A percentile compares a stretch with the other conserved stretches of the same genome.
Conservation (phyloP, 2,329 filamentous ascomycete genomes). For the Colletotrichum eremochloae region DNA sequence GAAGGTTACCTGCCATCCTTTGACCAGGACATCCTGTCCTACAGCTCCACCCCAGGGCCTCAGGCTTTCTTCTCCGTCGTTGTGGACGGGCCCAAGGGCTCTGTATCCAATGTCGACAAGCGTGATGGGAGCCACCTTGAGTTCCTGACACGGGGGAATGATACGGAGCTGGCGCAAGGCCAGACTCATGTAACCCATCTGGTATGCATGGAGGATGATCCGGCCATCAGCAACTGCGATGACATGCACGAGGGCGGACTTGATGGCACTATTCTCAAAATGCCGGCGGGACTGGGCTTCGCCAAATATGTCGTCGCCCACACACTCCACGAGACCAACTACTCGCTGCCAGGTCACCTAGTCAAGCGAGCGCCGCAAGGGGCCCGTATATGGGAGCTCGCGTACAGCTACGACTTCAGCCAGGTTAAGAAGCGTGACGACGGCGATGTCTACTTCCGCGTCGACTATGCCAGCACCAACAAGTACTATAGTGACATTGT, state of each 20-base stretch:
- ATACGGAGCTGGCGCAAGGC: conserved; percentile 9
- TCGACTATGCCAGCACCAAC: conserved; percentile 6
- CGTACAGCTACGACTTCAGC: conserved; percentile 20
- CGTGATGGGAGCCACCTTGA: conserved; percentile 61
- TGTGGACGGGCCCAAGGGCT: conserved; percentile 49
- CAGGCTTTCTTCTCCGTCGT: conserved; percentile 51
- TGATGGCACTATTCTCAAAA: conserved; percentile 8
- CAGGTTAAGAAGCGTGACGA: conserved; percentile 3
- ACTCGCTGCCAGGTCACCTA: not conserved
- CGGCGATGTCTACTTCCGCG: conserved; percentile 12
- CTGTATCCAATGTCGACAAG: conserved; percentile 53
- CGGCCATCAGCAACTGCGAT: conserved; percentile 18
- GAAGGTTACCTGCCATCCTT: not conserved
- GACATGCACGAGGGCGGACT: conserved; percentile 17
- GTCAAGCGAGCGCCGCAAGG: not conserved
- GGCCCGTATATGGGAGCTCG: not conserved
- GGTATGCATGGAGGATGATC: conserved; percentile 12
- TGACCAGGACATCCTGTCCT: not conserved
- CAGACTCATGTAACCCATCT: not conserved
- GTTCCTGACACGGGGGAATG: not conserved
- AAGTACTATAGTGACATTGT: conserved; percentile 11
- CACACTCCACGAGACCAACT: not conserved
- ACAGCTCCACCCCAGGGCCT: not conserved
- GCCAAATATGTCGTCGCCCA: conserved; percentile 20
- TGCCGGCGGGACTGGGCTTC: conserved; percentile 14